These are phyloP conservation scores for Gastrolobium villosum DNA, from an alignment of 306 rosid species.

Conservation along the genomic window DNA sequence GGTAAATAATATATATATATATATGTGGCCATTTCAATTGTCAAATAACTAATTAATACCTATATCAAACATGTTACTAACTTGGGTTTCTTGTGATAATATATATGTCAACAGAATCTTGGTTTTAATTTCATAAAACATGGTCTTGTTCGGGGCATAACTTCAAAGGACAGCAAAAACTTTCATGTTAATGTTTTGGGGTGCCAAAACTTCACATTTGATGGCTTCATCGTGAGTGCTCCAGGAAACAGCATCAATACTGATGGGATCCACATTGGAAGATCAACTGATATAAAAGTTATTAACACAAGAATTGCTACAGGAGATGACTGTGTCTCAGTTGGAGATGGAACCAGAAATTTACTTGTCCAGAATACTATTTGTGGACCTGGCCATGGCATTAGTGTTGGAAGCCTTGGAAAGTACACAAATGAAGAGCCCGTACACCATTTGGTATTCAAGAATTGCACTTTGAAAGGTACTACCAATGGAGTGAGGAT, in stretches of 20 bases:
- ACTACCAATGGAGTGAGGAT: conserved; percentile 56
- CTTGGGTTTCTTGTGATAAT: background rate
- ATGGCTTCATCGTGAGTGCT: conserved; percentile 34
- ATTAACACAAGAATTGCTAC: conserved; percentile 43
- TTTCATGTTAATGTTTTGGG: background rate
- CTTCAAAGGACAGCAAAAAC: conserved; percentile 18
- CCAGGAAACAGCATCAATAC: conserved; percentile 50
- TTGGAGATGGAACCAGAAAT: no score
- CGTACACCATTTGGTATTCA: conserved; percentile 34
- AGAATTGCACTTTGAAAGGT: conserved; percentile 34
- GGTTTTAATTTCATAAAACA: no score
- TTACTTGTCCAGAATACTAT: no score
- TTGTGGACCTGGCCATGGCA: no score
- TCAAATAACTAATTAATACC: background rate
- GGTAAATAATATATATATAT: conserved; percentile 44
- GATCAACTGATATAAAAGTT: conserved; percentile 46
- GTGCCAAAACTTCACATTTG: no score
- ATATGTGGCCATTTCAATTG: background rate
- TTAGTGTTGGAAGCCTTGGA: no score
- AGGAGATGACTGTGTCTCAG: no score
- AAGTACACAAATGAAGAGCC: conserved; percentile 28
- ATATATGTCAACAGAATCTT: background rate
- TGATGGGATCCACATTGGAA: conserved; percentile 62
- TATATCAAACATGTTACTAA: background rate
- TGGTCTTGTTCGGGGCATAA: conserved; percentile 27